Evolutionary conservation across 805 yeast species (phyloP), one percentile per base, ranked within the genome.

Genomic region (Schwanniomyces sp.): DNA sequence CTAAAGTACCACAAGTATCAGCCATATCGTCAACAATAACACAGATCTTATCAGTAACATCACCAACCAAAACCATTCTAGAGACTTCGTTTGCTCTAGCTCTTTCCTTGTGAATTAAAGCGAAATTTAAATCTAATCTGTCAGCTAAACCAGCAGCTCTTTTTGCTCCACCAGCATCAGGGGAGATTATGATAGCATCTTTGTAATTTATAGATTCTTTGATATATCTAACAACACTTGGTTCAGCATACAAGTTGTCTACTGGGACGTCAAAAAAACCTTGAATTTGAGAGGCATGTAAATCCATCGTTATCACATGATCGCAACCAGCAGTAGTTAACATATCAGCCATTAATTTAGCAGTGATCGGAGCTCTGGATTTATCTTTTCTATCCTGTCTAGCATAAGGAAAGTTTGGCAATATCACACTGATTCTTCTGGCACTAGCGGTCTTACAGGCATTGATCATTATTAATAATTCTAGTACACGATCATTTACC

Each of bases 81-180:
- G 94, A 85, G 9, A 92, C 96, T 70, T 92, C 98, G 63, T 92
- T 92, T 42, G 98, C 97, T 61, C 86, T 82, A 42, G 89, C 92
- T 63, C 99, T 82, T 73, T 92, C 99, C 67, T 92, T 92, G 72
- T 92, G 99, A 59, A 92, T 94, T 64, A 92, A 81, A 0, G 99
- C 98, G 70, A 92, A 92, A 64, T 87, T 90, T 57, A 92, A 79
- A 59, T 94, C 98, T 54, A 94, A 75, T 58, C 87, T 82, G 61
- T 92, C 98, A 11, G 98, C 98, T 44, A 92, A 74, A 5, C 91
- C 84, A 2, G 98, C 98, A 25, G 91, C 99, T 55, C 99, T 81
- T 69, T 92, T 92, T 46, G 98, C 98, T 50, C 99, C 99, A 58
- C 99, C 99, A 3, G 99, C 99, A 72, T 92, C 99, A 3, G 99